These are phyloP conservation scores for Sanghuangporus sanghuang DNA, from an alignment of 1,284 basidiomycete species.

Conservation along the genomic window DNA sequence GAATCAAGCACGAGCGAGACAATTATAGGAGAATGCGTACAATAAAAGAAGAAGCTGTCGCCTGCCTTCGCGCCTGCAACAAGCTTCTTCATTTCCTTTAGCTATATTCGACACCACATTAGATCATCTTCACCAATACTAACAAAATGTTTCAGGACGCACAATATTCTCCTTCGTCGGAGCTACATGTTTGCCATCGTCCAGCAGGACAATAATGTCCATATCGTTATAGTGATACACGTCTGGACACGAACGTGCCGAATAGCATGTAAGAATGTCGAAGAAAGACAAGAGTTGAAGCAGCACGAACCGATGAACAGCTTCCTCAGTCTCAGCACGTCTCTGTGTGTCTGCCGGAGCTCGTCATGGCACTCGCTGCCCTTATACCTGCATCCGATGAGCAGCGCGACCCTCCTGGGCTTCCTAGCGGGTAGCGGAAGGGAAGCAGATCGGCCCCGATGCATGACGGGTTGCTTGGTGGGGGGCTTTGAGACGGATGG, in stretches of 20 bases:
- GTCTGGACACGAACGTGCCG: neutral
- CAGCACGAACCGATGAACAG: constrained; percentile 4
- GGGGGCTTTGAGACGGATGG: too few species aligned
- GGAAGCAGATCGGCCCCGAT: neutral
- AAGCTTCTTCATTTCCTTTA: constrained; percentile 2
- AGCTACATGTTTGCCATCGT: neutral
- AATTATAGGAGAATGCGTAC: neutral
- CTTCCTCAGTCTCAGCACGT: neutral
- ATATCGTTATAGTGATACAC: neutral
- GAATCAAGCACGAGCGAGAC: neutral
- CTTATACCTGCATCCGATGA: constrained; percentile 6
- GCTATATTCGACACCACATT: neutral
- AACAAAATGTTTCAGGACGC: neutral
- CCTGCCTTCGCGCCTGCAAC: neutral
- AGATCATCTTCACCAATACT: neutral
- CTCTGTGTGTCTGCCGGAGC: constrained; percentile 1
- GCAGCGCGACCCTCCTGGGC: constrained; percentile 3
- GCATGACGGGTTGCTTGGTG: neutral
- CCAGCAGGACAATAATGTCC: constrained; percentile 6
- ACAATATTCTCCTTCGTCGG: constrained; percentile 11
- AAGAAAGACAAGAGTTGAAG: too few species aligned
- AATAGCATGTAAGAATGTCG: neutral
- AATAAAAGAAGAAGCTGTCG: constrained; percentile 10
- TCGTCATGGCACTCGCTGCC: neutral
- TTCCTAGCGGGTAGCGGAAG: neutral